Percentiles rank a stretch among this genome's conserved stretches.
These are phyloP conservation scores for Blepharisma japonicum DNA, from an alignment of 73 alveolate species.

Conservation along the genomic window DNA sequence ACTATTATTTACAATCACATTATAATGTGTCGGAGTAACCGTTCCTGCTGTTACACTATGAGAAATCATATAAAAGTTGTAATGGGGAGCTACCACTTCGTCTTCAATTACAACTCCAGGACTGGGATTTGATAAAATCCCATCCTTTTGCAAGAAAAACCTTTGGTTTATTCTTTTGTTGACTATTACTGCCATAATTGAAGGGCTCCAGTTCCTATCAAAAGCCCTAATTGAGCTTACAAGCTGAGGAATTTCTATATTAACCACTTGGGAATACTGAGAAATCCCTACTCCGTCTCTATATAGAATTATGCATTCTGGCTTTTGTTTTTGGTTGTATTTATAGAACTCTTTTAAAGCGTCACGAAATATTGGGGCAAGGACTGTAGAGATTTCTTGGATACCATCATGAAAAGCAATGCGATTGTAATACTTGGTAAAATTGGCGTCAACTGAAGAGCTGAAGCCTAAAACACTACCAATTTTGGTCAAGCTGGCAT, in stretches of 20 bases:
- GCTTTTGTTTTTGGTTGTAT: background rate
- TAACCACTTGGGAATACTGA: conserved; percentile 43
- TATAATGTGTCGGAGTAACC: conserved; percentile 84
- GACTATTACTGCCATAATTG: conserved; percentile 69
- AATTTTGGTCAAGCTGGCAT: background rate
- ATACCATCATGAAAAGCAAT: conserved; percentile 6
- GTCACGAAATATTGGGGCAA: conserved; percentile 26
- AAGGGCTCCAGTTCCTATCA: conserved; percentile 51
- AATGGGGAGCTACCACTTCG: conserved; percentile 52
- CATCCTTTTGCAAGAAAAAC: conserved; percentile 56
- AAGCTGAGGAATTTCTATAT: conserved; percentile 58
- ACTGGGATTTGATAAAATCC: conserved; percentile 62
- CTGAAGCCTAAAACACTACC: conserved; percentile 37
- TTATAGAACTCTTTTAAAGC: conserved; percentile 28
- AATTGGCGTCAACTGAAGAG: conserved; percentile 25
- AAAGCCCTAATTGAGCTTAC: conserved; percentile 18
- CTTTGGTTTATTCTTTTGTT: conserved; percentile 78
- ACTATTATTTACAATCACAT: conserved; percentile 54
- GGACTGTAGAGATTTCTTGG: conserved; percentile 41
- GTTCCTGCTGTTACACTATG: conserved; percentile 77
- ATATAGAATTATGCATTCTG: conserved; percentile 10
- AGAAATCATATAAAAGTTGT: conserved; percentile 80
- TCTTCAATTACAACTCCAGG: conserved; percentile 67
- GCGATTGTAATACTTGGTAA: conserved; percentile 30
- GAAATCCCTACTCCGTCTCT: conserved; percentile 31